Percentiles rank a stretch among this genome's conserved stretches.
Conservation (phyloP, 23 red algal genomes). For the Pyropia yezoensis region DNA sequence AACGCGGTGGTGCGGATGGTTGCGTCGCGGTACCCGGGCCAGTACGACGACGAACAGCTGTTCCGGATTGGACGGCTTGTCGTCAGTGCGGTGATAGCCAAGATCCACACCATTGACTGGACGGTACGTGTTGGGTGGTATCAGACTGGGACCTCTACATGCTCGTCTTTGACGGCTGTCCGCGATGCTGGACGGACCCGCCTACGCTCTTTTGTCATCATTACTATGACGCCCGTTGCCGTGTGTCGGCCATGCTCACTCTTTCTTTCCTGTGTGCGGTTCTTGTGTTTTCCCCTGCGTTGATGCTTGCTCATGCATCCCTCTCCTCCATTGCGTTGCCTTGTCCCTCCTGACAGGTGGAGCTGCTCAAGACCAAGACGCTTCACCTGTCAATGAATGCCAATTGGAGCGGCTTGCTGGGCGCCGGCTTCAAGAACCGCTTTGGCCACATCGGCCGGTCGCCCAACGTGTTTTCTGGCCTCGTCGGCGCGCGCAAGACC, state of each 20-base stretch:
- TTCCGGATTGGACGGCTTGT: slow-evolving; percentile 2
- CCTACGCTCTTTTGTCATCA: too few species aligned
- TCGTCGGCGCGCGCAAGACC: background rate
- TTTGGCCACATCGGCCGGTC: background rate
- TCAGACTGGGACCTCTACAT: too few species aligned
- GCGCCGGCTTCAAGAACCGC: background rate
- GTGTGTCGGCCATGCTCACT: too few species aligned
- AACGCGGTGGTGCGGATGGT: slow-evolving; percentile 5
- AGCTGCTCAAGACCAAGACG: slow-evolving; percentile 8
- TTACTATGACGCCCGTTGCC: too few species aligned
- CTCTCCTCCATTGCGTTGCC: too few species aligned
- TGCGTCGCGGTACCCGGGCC: background rate
- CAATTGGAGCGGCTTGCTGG: background rate
- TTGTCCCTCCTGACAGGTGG: background rate
- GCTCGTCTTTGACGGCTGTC: too few species aligned
- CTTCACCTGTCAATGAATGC: background rate
- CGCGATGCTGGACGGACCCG: too few species aligned
- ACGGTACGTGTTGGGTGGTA: background rate
- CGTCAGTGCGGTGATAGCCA: slow-evolving; percentile 2
- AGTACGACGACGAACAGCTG: slow-evolving; percentile 6
- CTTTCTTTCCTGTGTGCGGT: too few species aligned
- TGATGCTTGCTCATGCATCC: too few species aligned
- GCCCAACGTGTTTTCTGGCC: background rate
- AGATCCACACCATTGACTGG: slow-evolving; percentile 15
- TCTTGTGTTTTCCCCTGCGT: too few species aligned